phyloP scores from a whole-genome alignment of 495 filamentous ascomycete genomes.

The Penicillium canescens region DNA sequence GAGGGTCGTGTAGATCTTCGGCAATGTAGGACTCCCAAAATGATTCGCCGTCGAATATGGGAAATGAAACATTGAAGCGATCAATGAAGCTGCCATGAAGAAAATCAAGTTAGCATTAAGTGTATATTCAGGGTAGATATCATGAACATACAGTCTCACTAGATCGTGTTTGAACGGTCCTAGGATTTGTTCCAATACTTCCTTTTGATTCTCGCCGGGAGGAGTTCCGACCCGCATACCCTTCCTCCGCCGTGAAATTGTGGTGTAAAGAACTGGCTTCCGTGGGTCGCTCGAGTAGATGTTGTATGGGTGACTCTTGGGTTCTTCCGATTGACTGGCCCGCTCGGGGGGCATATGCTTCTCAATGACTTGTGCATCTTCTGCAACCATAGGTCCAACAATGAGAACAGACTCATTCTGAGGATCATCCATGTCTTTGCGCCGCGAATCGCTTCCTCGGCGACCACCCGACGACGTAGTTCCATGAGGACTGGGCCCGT shows the following conservation, averaged over 20 bases:
- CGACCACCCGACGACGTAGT: constrained; percentile 30
- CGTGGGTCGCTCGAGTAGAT: constrained; percentile 50
- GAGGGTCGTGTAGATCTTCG: constrained; percentile 41
- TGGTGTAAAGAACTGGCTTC: constrained; percentile 49
- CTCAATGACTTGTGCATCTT: constrained; percentile 54
- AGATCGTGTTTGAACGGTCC: constrained; percentile 53
- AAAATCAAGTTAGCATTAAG: constrained; percentile 8
- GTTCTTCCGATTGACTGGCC: constrained; percentile 38
- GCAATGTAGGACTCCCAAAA: constrained; percentile 48
- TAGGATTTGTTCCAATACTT: constrained; percentile 55
- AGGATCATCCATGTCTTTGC: constrained; percentile 39
- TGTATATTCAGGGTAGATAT: neutral
- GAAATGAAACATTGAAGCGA: constrained; percentile 53
- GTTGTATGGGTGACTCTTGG: constrained; percentile 47
- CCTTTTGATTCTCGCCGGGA: constrained; percentile 52
- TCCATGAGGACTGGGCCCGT: constrained; percentile 28
- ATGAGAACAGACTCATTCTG: constrained; percentile 52
- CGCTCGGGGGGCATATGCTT: constrained; percentile 48
- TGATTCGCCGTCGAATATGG: constrained; percentile 52
- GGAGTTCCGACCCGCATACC: constrained; percentile 49
- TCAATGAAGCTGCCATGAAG: constrained; percentile 43
- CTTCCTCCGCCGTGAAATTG: constrained; percentile 46
- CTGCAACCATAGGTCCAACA: constrained; percentile 51
- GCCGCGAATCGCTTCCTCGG: constrained; percentile 35
- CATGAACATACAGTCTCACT: constrained; percentile 44